These are phyloP conservation scores for Clarireedia hainanense DNA, from an alignment of 2,329 filamentous ascomycete genomes.

Conservation along the genomic window DNA sequence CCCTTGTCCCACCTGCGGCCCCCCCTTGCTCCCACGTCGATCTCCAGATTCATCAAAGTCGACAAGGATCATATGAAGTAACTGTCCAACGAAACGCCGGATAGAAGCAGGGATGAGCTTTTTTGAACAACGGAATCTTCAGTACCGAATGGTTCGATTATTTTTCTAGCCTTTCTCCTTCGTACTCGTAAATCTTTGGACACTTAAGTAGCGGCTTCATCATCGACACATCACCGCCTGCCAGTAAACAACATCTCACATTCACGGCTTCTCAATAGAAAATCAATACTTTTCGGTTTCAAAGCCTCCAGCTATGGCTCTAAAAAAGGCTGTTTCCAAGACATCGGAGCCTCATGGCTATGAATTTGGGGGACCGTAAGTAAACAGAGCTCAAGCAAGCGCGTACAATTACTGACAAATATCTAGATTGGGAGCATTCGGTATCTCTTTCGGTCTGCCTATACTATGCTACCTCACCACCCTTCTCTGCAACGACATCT, in stretches of 20 bases:
- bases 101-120: too few relatives aligned
- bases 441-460: conserved; percentile 74
- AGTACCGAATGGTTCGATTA: too few relatives aligned
- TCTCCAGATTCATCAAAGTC: too few relatives aligned
- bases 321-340: conserved; percentile 19
- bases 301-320: conserved; percentile 16
- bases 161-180: too few relatives aligned
- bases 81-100: too few relatives aligned
- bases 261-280: background rate
- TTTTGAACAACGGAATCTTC: too few relatives aligned
- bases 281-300: background rate
- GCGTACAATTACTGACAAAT: background rate
- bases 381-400: background rate
- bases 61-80: too few relatives aligned
- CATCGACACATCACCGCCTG: background rate
- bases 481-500: conserved; percentile 87
- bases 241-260: too few relatives aligned
- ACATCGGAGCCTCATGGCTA: conserved; percentile 26
- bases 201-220: background rate
- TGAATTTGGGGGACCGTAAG: conserved; percentile 31
- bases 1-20: too few relatives aligned
- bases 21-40: too few relatives aligned
- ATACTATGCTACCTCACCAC: conserved; percentile 69
- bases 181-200: too few relatives aligned
- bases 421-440: conserved; percentile 63